Evolutionary conservation across 352 stramenopile species (phyloP).

Genomic region (Pythium dissimile): DNA sequence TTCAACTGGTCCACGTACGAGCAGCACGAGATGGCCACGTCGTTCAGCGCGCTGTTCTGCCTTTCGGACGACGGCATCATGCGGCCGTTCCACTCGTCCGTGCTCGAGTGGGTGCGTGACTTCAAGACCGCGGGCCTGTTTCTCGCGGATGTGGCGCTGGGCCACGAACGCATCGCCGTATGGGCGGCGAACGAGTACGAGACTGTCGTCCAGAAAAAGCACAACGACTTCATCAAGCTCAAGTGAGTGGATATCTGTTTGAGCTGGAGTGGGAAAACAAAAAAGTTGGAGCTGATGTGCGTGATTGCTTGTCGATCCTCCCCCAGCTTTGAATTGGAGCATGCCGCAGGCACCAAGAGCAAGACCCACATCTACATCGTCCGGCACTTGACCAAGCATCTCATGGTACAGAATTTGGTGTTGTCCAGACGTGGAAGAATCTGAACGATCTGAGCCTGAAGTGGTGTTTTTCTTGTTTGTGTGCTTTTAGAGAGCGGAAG

Average conservation of each 20-base stretch:
- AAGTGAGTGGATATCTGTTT: constrained; percentile 48
- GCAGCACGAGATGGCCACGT: constrained; percentile 45
- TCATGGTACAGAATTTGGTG: constrained; percentile 42
- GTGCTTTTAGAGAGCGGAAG: constrained; percentile 40
- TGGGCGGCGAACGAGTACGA: constrained; percentile 68
- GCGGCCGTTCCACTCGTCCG: constrained; percentile 74
- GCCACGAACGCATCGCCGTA: constrained; percentile 52
- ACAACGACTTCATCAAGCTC: constrained; percentile 62
- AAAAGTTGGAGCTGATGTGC: too few relatives aligned
- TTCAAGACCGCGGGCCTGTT: constrained; percentile 39
- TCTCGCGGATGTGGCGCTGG: constrained; percentile 48
- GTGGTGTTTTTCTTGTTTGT: too few relatives aligned
- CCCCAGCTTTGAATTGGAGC: constrained; percentile 56
- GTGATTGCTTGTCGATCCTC: not conserved
- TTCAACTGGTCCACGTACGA: constrained; percentile 58
- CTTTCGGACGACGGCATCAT: constrained; percentile 39
- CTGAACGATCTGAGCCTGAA: not conserved
- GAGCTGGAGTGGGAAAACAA: too few relatives aligned
- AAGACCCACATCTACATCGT: constrained; percentile 66
- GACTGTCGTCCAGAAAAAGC: constrained; percentile 32
- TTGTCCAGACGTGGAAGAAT: not conserved
- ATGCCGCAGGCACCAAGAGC: constrained; percentile 27
- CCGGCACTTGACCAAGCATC: constrained; percentile 66
- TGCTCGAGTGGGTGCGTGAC: constrained; percentile 71
- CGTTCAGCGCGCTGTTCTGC: constrained; percentile 57